Conservation (phyloP, 352 stramenopile genomes). For the Pythium brassicae region DNA sequence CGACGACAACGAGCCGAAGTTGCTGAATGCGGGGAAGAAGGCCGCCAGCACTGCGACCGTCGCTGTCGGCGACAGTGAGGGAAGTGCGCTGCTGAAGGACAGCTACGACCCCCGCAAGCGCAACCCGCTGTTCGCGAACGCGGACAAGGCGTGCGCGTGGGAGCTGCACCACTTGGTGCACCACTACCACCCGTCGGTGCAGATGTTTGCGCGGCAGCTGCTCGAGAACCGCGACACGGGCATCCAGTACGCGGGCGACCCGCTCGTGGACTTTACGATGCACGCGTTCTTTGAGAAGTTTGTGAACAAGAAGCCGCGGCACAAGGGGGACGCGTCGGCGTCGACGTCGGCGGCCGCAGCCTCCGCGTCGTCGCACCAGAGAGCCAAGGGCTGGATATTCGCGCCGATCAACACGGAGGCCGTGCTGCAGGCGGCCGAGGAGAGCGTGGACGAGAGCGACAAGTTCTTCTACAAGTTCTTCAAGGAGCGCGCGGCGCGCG, state of each 20-base stretch:
- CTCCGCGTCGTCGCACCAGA: conserved; percentile 6
- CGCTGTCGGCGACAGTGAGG: not conserved
- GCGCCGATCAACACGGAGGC: conserved; percentile 64
- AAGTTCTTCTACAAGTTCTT: conserved; percentile 95
- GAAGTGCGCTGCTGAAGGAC: conserved; percentile 1
- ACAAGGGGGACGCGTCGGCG: conserved; percentile 23
- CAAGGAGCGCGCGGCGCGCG: conserved; percentile 65
- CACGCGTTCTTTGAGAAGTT: conserved; percentile 98
- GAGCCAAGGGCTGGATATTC: conserved; percentile 65
- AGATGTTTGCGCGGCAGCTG: conserved; percentile 87
- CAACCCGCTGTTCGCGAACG: conserved; percentile 81
- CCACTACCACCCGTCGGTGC: conserved; percentile 97
- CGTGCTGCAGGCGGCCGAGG: conserved; percentile 57
- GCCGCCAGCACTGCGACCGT: too few relatives aligned
- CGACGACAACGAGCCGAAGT: conserved; percentile 1
- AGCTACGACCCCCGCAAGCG: conserved; percentile 85
- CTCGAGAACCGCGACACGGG: conserved; percentile 36
- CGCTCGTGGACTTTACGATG: conserved; percentile 96
- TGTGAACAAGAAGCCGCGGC: conserved; percentile 96
- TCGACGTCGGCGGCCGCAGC: conserved; percentile 1
- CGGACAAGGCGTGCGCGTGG: conserved; percentile 83
- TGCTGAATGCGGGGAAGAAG: conserved; percentile 5
- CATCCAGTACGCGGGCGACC: conserved; percentile 94
- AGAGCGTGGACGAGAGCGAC: conserved; percentile 73
- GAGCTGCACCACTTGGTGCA: conserved; percentile 89